Evolutionary conservation across 352 stramenopile species (phyloP), one percentile per base, ranked within the genome.

Genomic region (Phytopythium cucurbitacearum): DNA sequence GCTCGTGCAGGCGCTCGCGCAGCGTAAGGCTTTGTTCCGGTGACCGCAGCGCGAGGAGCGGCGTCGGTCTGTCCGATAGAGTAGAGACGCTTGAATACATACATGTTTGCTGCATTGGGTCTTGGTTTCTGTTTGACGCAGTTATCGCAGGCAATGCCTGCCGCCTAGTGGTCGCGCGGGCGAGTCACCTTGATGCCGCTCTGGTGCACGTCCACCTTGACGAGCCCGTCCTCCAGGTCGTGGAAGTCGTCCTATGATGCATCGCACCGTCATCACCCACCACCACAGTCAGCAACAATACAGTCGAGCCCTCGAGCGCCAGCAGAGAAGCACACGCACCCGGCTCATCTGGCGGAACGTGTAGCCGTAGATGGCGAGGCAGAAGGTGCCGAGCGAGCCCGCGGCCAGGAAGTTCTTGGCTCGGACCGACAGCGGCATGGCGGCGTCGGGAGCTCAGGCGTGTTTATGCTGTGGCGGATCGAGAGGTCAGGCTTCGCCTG

Each of bases 301-400:
- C 36, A 33, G 10, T 35, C 28, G 10, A 43, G 42, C 13, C 15
- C 34, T 40, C 12, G 12, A 42, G 9, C 32, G 10, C 2, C 28
- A 32, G 2, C 3, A 38, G 8, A 2, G 37, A 13, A 54, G 21
- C 28, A 35, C 39, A 51, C 33, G 48, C 63, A 93, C 82, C 66
- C 83, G 82, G 64, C 71, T 86, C 80, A 93, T 87, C 64, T 93
- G 73, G 53, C 78, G 68, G 45, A 93, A 77, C 35, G 82, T 91
- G 65, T 93, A 93, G 32, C 63, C 58, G 40, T 91, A 93, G 48
- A 93, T 69, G 34, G 76, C 60, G 50, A 67, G 60, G 40, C 76
- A 72, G 53, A 93, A 93, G 7, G 73, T 71, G 40, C 63, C 74
- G 37, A 93, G 80, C 41, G 69, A 65, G 47, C 80, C 71, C 42